These are phyloP conservation scores for Litsea cubeba DNA, from an alignment of 164 flowering plant genomes.

Conservation along the genomic window DNA sequence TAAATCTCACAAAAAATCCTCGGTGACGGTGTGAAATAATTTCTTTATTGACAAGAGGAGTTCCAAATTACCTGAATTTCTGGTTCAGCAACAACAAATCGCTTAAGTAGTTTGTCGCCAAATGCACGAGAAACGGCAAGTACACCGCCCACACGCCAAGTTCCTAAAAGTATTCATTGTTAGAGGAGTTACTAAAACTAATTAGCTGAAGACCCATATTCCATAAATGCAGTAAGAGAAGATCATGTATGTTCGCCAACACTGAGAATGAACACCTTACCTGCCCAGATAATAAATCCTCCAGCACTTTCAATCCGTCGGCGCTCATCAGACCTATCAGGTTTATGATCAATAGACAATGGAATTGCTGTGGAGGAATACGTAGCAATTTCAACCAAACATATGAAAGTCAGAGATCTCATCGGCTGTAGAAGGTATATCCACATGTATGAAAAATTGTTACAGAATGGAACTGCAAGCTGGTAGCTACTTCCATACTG, in stretches of 20 bases:
- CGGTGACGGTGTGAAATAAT: neutral
- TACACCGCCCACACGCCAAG: slow-evolving; percentile 90
- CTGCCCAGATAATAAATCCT: slow-evolving; percentile 79
- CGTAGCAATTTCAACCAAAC: slow-evolving; percentile 1
- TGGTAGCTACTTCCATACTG: neutral
- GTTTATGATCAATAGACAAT: slow-evolving; percentile 75
- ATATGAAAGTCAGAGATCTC: neutral
- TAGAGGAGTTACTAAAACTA: neutral
- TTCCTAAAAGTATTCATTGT: slow-evolving; percentile 36
- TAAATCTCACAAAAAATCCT: neutral
- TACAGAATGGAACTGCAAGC: neutral
- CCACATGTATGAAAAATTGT: neutral
- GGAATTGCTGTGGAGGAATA: slow-evolving; percentile 50
- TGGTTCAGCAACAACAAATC: slow-evolving; percentile 80
- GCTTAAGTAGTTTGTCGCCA: slow-evolving; percentile 72
- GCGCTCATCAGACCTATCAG: slow-evolving; percentile 82
- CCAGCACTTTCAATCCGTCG: slow-evolving; percentile 82
- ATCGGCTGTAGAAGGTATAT: neutral
- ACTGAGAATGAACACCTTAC: slow-evolving; percentile 24
- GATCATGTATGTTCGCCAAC: neutral
- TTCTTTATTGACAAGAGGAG: neutral
- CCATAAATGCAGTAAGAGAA: neutral
- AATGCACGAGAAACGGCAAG: slow-evolving; percentile 96
- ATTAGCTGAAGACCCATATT: neutral
- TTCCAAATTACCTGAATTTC: slow-evolving; percentile 61